Evolutionary conservation across 2,329 filamentous ascomycete species (phyloP).

Genomic region (Dissoconium aciculare): DNA sequence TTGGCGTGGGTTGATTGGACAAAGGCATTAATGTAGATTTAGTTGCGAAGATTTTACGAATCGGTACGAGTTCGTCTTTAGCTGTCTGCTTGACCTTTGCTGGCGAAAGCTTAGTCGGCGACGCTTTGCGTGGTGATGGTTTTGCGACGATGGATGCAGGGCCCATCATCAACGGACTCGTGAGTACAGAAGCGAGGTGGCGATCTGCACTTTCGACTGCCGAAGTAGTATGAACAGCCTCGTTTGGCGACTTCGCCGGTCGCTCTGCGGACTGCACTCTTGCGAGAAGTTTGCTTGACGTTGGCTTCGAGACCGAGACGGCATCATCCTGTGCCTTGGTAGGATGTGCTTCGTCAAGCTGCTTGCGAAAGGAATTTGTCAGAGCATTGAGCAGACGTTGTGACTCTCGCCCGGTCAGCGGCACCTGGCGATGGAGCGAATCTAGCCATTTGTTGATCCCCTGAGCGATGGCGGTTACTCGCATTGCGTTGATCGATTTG

Average conservation of each 20-base stretch:
- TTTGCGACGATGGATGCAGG: no score
- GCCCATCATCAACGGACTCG: slow-evolving; percentile 38
- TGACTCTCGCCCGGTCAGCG: slow-evolving; percentile 43
- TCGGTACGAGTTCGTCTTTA: no score
- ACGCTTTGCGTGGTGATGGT: no score
- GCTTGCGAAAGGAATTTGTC: slow-evolving; percentile 47
- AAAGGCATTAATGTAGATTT: no score
- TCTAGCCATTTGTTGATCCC: slow-evolving; percentile 34
- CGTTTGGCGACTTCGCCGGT: no score
- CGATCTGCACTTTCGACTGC: slow-evolving; percentile 25
- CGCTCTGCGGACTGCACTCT: no score
- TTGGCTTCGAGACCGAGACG: no score
- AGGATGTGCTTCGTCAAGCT: slow-evolving; percentile 46
- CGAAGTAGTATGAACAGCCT: slow-evolving; percentile 18
- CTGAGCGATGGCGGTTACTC: slow-evolving; percentile 32
- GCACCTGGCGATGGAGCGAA: slow-evolving; percentile 37
- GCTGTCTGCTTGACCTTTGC: no score
- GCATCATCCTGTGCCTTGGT: slow-evolving; percentile 1
- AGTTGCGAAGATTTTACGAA: no score
- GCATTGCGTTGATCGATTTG: slow-evolving; percentile 30
- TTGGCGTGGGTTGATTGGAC: no score
- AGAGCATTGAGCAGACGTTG: slow-evolving; percentile 45
- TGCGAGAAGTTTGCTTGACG: no score
- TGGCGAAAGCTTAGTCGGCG: no score
- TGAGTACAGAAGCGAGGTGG: slow-evolving; percentile 37